phyloP scores from a whole-genome alignment of 805 yeast genomes.

The Danielia oregonensis region DNA sequence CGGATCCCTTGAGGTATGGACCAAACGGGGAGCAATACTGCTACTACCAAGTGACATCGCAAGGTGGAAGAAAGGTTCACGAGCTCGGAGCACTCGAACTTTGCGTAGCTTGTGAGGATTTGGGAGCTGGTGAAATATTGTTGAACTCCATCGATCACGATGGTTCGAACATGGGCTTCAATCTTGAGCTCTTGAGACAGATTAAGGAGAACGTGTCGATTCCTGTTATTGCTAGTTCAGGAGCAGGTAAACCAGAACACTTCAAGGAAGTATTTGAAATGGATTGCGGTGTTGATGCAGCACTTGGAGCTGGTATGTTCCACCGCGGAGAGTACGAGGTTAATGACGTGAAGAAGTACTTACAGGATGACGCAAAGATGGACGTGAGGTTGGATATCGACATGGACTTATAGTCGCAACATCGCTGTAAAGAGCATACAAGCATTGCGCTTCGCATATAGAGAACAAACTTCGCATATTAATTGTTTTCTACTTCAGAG shows the following conservation, averaged over 20 bases:
- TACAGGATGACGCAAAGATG: conserved; percentile 52
- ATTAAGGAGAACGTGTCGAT: conserved; percentile 73
- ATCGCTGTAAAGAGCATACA: conserved; percentile 2
- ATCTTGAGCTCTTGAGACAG: conserved; percentile 76
- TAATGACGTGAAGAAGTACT: conserved; percentile 68
- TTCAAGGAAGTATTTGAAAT: conserved; percentile 78
- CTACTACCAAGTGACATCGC: conserved; percentile 94
- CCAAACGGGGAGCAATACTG: conserved; percentile 88
- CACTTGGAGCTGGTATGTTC: conserved; percentile 98
- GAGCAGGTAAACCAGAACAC: conserved; percentile 93
- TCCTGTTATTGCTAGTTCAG: conserved; percentile 97
- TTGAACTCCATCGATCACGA: conserved; percentile 95
- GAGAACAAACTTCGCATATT: too few species aligned
- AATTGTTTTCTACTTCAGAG: too few species aligned
- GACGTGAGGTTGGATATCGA: conserved; percentile 65
- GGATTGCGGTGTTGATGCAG: conserved; percentile 87
- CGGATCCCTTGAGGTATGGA: conserved; percentile 49
- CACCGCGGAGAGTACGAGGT: conserved; percentile 94
- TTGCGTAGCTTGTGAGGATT: conserved; percentile 79
- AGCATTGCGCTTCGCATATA: too few species aligned
- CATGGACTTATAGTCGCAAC: conserved; percentile 16
- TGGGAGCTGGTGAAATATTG: conserved; percentile 95
- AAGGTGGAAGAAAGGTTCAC: conserved; percentile 87
- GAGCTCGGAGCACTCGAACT: conserved; percentile 91
- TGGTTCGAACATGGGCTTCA: conserved; percentile 93